phyloP scores from a whole-genome alignment of 306 rosid genomes.

The Quillaja saponaria region DNA sequence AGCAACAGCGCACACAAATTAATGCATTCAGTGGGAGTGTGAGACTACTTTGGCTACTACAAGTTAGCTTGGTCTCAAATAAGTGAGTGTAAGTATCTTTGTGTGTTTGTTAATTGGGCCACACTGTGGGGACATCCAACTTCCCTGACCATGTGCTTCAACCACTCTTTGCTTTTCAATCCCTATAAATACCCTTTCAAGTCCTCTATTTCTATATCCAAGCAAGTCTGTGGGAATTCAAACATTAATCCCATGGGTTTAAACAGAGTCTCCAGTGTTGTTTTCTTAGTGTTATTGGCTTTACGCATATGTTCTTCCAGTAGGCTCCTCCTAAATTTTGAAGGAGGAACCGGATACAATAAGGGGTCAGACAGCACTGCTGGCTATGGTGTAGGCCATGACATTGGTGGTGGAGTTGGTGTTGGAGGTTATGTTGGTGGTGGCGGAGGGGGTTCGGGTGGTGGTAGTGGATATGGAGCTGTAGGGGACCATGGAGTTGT shows the following conservation, averaged over 20 bases:
- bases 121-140: constrained; percentile 42
- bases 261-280: constrained; percentile 28
- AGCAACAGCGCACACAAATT: constrained; percentile 69
- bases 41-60: too few species aligned
- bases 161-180: constrained; percentile 40
- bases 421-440: constrained; percentile 23
- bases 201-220: constrained; percentile 30
- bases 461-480: constrained; percentile 10
- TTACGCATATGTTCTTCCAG: constrained; percentile 57
- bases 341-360: constrained; percentile 20
- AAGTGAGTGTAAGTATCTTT: not conserved
- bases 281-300: constrained; percentile 47
- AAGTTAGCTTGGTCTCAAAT: too few species aligned
- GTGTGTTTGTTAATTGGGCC: constrained; percentile 27
- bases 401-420: constrained; percentile 6
- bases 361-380: constrained; percentile 11
- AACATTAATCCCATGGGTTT: constrained; percentile 47
- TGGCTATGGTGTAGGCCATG: constrained; percentile 33
- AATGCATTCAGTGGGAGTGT: constrained; percentile 1
- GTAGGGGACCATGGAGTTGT: constrained; percentile 26
- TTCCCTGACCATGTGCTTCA: constrained; percentile 49
- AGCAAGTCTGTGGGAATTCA: constrained; percentile 23
- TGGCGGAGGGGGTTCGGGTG: constrained; percentile 21
- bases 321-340: constrained; percentile 53
- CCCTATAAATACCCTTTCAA: constrained; percentile 50